These are phyloP conservation scores for Irpex rosettiformis DNA, from an alignment of 1,284 basidiomycete genomes.

Conservation along the genomic window DNA sequence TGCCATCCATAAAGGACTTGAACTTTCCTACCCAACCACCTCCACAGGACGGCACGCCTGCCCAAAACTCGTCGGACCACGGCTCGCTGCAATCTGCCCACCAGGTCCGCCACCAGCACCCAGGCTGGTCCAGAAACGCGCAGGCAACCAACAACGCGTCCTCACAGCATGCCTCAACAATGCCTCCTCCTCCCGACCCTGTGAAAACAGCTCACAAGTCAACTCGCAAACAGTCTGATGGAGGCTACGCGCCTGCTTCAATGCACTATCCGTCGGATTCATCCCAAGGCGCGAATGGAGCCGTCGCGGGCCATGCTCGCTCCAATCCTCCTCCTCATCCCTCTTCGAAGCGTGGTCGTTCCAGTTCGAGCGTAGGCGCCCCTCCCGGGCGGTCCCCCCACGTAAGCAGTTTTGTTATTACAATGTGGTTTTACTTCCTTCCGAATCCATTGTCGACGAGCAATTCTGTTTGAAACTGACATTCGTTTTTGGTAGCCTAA, in stretches of 20 bases:
- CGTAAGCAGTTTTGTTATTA: conserved; percentile 30
- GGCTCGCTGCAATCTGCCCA: conserved; percentile 11
- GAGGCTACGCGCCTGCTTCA: conserved; percentile 2
- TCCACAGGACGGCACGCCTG: conserved; percentile 26
- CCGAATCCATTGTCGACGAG: conserved; percentile 13
- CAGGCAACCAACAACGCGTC: conserved; percentile 13
- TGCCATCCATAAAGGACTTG: conserved; percentile 66
- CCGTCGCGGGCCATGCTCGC: conserved; percentile 6
- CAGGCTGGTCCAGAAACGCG: conserved; percentile 13
- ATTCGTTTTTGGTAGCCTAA: background rate
- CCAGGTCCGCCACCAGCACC: conserved; percentile 11
- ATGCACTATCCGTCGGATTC: conserved; percentile 8
- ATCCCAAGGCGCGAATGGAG: background rate
- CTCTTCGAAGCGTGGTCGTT: conserved; percentile 28
- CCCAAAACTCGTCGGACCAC: conserved; percentile 14
- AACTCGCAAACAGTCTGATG: conserved; percentile 1
- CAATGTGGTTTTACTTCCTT: conserved; percentile 21
- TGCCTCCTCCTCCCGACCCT: conserved; percentile 21
- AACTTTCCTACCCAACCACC: conserved; percentile 45
- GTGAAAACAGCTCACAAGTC: conserved; percentile 6
- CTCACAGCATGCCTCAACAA: conserved; percentile 14
- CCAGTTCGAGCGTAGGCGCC: conserved; percentile 29
- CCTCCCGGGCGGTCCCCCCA: conserved; percentile 34
- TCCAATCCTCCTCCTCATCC: conserved; percentile 24
- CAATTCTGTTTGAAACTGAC: conserved; percentile 7